Evolutionary conservation across 345 rosid species (phyloP), one percentile per base, ranked within the genome.

Genomic region (Anacardium occidentale): DNA sequence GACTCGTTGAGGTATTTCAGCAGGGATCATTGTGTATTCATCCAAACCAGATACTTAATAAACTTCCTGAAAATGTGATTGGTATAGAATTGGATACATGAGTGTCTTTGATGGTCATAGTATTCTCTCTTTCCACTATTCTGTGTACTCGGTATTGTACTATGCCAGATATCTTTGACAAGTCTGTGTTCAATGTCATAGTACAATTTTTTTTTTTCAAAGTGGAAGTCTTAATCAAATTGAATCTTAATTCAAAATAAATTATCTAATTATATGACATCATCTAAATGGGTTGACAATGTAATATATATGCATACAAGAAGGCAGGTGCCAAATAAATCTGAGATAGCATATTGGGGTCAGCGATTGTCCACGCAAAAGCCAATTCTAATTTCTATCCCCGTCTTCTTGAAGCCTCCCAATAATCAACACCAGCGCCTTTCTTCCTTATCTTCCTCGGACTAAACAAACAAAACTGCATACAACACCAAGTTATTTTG

Each of bases 281-380:
- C n/a, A n/a, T n/a, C n/a, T n/a, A n/a, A n/a, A n/a, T n/a, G n/a
- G n/a, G n/a, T n/a, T n/a, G n/a, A n/a, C n/a, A n/a, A n/a, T n/a
- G n/a, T n/a, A n/a, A n/a, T n/a, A n/a, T n/a, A n/a, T n/a, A n/a
- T n/a, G n/a, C n/a, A n/a, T n/a, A n/a, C n/a, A n/a, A n/a, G n/a
- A n/a, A n/a, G 51, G 15, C n/a, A 58, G 62, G 8, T 13, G 42
- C 42, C 1, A 2, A 57, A 5, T 7, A 5, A 13, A 59, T 26
- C 12, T 56, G 32, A 56, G 34, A 24, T 25, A 6, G 7, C 20
- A 45, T 63, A 66, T 25, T 76, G 87, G 75, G 85, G 85, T 63
- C 79, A 76, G 81, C 74, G 78, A 78, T 78, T 66, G 79, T 71
- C 84, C 84, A 85, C 88, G 81, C 78, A 22, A 58, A 55, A 51